A percentile compares a stretch with the other conserved stretches of the same genome.
phyloP scores from a whole-genome alignment of 225 moss, liverwort and hornwort species.

The Pseudoscleropodium purum region DNA sequence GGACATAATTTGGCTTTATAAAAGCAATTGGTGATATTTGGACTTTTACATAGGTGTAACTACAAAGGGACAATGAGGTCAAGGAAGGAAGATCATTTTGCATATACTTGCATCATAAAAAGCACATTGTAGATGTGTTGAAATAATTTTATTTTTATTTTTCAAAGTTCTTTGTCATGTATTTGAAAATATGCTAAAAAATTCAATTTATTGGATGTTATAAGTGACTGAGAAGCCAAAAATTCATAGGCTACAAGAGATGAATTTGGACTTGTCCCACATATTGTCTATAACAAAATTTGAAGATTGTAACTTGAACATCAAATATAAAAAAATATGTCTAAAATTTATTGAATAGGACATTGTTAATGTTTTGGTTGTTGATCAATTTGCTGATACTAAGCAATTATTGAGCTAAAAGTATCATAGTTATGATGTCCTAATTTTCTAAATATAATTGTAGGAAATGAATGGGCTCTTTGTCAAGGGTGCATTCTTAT shows the following conservation, averaged over 20 bases:
- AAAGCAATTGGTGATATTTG: background rate
- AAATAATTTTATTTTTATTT: background rate
- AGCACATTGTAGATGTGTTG: background rate
- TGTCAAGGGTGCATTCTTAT: accelerated
- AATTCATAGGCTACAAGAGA: background rate
- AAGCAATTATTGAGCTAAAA: background rate
- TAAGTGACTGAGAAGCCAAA: background rate
- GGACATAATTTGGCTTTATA: background rate
- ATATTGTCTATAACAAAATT: background rate
- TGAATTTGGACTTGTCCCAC: background rate
- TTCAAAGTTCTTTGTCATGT: background rate
- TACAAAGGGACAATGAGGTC: accelerated
- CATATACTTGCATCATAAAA: background rate
- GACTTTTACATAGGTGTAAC: background rate
- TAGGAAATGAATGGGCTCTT: background rate
- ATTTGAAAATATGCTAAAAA: background rate
- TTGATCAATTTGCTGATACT: background rate
- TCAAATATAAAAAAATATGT: background rate
- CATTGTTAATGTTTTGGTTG: background rate
- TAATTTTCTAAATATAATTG: background rate
- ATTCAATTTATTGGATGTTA: background rate
- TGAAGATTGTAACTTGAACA: background rate
- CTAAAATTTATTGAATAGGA: background rate
- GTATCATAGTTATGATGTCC: accelerated
- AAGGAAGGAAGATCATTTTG: background rate